These are phyloP conservation scores for Sclerotinia trifoliorum DNA, from an alignment of 2,329 filamentous ascomycete species.

Conservation along the genomic window DNA sequence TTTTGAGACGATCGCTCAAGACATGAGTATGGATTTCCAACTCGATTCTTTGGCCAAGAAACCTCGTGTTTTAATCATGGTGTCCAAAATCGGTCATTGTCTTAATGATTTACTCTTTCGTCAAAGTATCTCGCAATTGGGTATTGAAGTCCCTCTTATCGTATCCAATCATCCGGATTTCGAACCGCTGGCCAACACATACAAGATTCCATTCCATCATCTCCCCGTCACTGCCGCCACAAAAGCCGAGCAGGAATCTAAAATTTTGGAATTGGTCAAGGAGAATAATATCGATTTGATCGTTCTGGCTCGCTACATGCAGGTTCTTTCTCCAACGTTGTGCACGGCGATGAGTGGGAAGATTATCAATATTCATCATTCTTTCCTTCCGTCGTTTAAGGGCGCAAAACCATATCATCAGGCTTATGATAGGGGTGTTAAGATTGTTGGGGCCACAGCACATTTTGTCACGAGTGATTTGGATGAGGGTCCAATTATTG, in stretches of 20 bases:
- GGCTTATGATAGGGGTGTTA: conserved; percentile 81
- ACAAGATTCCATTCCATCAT: conserved; percentile 77
- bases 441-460: conserved; percentile 83
- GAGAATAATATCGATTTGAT: conserved; percentile 73
- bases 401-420: conserved; percentile 87
- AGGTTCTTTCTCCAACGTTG: conserved; percentile 72
- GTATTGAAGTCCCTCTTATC: conserved; percentile 72
- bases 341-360: conserved; percentile 78
- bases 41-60: conserved; percentile 67
- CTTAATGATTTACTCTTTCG: conserved; percentile 82
- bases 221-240: conserved; percentile 77
- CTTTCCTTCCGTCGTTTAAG: conserved; percentile 84
- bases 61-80: conserved; percentile 80
- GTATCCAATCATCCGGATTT: conserved; percentile 82
- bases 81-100: conserved; percentile 85
- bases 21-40: conserved; percentile 69
- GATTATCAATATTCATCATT: conserved; percentile 93
- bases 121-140: conserved; percentile 68
- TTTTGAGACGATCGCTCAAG: conserved; percentile 59
- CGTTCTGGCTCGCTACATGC: conserved; percentile 84
- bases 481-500: conserved; percentile 85
- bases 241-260: conserved; percentile 69
- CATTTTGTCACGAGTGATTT: conserved; percentile 84
- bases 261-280: conserved; percentile 68
- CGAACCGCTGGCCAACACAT: conserved; percentile 64